Percentiles rank a stretch among this genome's conserved stretches.
Conservation (phyloP, 2,329 filamentous ascomycete species). For the Chaetomiaceae sp. region DNA sequence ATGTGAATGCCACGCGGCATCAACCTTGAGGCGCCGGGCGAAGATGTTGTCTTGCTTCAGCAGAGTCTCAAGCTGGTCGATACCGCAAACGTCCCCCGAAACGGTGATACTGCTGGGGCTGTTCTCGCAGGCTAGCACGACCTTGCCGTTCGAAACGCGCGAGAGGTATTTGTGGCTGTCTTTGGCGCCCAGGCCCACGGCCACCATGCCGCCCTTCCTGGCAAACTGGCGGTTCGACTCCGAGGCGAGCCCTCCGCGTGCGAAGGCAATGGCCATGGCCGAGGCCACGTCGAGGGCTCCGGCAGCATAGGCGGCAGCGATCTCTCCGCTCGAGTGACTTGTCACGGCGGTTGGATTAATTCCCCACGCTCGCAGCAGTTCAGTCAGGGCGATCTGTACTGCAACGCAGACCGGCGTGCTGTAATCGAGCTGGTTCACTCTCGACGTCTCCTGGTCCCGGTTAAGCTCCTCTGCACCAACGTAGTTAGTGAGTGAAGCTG, state of each 20-base stretch:
- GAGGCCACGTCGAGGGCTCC: slow-evolving; percentile 26
- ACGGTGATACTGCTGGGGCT: slow-evolving; percentile 23
- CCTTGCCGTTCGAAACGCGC: slow-evolving; percentile 13
- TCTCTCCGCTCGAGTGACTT: slow-evolving; percentile 32
- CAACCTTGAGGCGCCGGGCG: slow-evolving; percentile 33
- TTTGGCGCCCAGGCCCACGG: slow-evolving; percentile 18
- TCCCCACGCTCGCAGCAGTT: slow-evolving; percentile 30
- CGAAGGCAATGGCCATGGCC: slow-evolving; percentile 35
- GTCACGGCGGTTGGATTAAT: slow-evolving; percentile 26
- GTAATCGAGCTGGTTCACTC: slow-evolving; percentile 20
- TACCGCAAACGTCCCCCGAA: slow-evolving; percentile 24
- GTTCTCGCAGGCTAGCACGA: slow-evolving; percentile 24
- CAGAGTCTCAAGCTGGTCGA: slow-evolving; percentile 26
- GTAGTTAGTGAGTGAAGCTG: no score
- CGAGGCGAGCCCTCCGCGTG: slow-evolving; percentile 29
- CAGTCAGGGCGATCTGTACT: slow-evolving; percentile 36
- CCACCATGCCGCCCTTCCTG: slow-evolving; percentile 23
- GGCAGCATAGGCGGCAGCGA: slow-evolving; percentile 38
- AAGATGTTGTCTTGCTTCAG: slow-evolving; percentile 30
- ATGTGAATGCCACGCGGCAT: slow-evolving; percentile 39
- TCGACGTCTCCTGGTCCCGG: slow-evolving; percentile 12
- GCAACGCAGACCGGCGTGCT: slow-evolving; percentile 28
- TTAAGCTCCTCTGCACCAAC: slow-evolving; percentile 22
- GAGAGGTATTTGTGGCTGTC: slow-evolving; percentile 17
- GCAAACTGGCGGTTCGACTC: slow-evolving; percentile 14